phyloP scores from a whole-genome alignment of 768 basidiomycete species.

The Filobasidium wieringae region DNA sequence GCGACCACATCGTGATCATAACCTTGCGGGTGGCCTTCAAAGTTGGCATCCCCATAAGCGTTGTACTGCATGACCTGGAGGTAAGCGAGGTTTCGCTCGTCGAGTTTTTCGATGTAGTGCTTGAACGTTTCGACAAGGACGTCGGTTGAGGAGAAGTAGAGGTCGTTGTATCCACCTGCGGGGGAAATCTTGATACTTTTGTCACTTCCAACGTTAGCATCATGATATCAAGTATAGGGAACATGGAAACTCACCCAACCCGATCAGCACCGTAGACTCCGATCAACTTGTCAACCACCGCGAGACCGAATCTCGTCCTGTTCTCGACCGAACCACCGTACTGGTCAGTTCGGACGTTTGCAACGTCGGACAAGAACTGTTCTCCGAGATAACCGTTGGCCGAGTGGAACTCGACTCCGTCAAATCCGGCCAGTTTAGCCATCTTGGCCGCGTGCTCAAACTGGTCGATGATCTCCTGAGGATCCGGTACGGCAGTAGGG shows the following conservation, averaged over 20 bases:
- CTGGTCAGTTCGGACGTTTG: conserved; percentile 51
- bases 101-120: conserved; percentile 5
- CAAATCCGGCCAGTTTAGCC: conserved; percentile 56
- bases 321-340: conserved; percentile 60
- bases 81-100: conserved; percentile 9
- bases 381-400: conserved; percentile 42
- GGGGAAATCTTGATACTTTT: conserved; percentile 9
- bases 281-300: conserved; percentile 48
- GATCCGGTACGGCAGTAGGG: too few species aligned
- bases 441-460: too few species aligned
- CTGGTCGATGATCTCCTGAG: too few species aligned
- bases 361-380: conserved; percentile 51
- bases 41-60: too few species aligned
- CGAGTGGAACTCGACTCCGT: conserved; percentile 49
- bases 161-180: conserved; percentile 5
- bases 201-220: too few species aligned
- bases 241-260: too few species aligned
- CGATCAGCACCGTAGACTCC: conserved; percentile 48
- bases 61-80: too few species aligned
- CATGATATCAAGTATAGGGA: too few species aligned
- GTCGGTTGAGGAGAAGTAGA: not conserved
- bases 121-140: conserved; percentile 2
- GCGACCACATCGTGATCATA: too few species aligned
- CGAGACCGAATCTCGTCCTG: conserved; percentile 49
- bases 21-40: too few species aligned